Base-by-base conservation (phyloP, 768 basidiomycete genomes). In the Boletellus ananas region DNA sequence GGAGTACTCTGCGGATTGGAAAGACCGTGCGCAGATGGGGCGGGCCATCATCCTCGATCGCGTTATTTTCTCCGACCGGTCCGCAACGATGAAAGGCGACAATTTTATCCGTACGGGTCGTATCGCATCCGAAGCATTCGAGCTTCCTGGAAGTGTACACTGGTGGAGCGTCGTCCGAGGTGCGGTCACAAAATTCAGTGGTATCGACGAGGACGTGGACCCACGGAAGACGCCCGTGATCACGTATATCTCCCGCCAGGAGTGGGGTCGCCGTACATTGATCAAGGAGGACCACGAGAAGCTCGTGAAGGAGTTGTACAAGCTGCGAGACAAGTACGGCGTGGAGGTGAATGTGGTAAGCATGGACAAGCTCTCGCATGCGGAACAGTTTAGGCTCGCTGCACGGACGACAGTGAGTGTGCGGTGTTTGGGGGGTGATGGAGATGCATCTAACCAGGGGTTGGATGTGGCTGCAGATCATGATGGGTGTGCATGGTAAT, bases 401-500 rank as follows among this genome's bases (percentile, higher is more conserved):
- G 89, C 83, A 3, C 75, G 90, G 53, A 92, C 93, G 3, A 96
- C 94, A 43, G 90, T 94, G 63, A 59, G 83, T 68, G 31, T 21
- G 23, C 41, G 6, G 35, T n/a, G 34, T 10, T 42, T 27, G 17
- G 12, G 35, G 14, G 3, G 1, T 43, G n/a, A 20, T 23, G 13
- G 1, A 18, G 12, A 33, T 7, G 17, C 9, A 9, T 43, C 40
- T 45, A 10, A 52, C 20, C 12, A 3, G 2, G 29, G 23, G 23
- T 25, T 6, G 10, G 16, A 29, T 20, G 13, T 4, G 17, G 9
- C 14, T 29, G 14, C 52, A 95, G 93, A 90, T 95, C 60, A 79
- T 95, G 84, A 86, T 94, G 79, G 93, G 93, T 50, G 87, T 95
- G 14, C 93, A 95, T 59, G 93, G 94, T 10, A 95, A 96, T 62